Percentiles rank a stretch among this genome's conserved stretches.
Conservation (phyloP, 140 eudicot species). For the Bidens hawaiensis region DNA sequence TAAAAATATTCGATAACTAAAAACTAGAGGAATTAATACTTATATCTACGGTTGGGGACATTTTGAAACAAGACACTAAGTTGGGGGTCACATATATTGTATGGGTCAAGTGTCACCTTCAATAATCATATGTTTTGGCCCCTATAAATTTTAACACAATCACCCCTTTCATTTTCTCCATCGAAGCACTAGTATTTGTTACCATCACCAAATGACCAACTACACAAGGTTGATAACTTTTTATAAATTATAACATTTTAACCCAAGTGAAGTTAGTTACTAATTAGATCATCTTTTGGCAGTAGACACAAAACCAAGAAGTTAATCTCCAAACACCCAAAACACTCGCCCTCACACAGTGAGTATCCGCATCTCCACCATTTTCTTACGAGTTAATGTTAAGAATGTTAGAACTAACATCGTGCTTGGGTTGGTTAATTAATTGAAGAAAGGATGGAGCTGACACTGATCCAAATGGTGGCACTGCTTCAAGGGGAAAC, state of each 20-base stretch:
- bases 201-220: too few relatives aligned
- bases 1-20: too few relatives aligned
- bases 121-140: conserved; percentile 12
- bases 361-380: conserved; percentile 29
- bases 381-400: neutral
- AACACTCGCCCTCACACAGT: conserved; percentile 33
- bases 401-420: conserved; percentile 3
- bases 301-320: conserved; percentile 46
- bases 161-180: conserved; percentile 35
- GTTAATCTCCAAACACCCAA: conserved; percentile 57
- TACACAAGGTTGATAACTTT: conserved; percentile 17
- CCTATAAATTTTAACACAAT: conserved; percentile 43
- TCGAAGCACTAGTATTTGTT: too few relatives aligned
- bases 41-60: too few relatives aligned
- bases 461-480: conserved; percentile 42
- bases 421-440: neutral
- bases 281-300: neutral
- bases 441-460: conserved; percentile 67
- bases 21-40: too few relatives aligned
- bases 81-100: too few relatives aligned
- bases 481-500: conserved; percentile 70
- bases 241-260: neutral
- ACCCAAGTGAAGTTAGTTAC: neutral
- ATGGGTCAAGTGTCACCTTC: conserved; percentile 17
- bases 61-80: too few relatives aligned